Evolutionary conservation across 805 yeast species (phyloP), one percentile per base, ranked within the genome.

Genomic region (Priceomyces fermenticarens): DNA sequence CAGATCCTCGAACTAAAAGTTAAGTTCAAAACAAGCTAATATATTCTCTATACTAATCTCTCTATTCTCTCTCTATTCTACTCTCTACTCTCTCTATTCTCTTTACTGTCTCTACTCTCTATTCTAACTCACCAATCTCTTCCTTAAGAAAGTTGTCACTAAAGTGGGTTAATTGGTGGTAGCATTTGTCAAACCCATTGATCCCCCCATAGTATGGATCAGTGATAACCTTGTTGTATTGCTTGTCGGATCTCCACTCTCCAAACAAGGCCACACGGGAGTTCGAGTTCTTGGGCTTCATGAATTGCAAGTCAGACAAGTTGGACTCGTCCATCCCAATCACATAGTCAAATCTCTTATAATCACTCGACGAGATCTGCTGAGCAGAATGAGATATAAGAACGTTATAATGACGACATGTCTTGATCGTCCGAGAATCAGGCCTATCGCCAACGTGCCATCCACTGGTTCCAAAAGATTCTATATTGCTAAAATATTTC

Each of bases 141-240:
- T 55, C 68, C 46, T 73, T 68, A 39, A 90, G 54, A 48, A 90
- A 85, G 45, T 80, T 81, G 48, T 83, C 78, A 42, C 87, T 78
- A 58, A 91, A 91, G 51, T 85, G 89, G 9, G 67, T 56, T 38
- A 89, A 72, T 57, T 90, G 98, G 41, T 74, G 57, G 57, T 81
- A 90, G 60, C 86, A 88, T 42, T 68, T 73, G 60, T 88, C 93
- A 57, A 90, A 90, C 2, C 97, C 96, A 48, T 78, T 74, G 14
- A 65, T 66, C 0, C 95, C 96, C 4, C 97, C 97, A 55, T 90
- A 91, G 60, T 91, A 90, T 1, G 98, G 98, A 60, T 90, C 98
- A 40, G 80, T 86, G 4, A 90, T 90, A 27, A 86, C 78, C 28
- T 62, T 70, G 13, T 69, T 70, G 44, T 73, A 77, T 31, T 65